A percentile compares a stretch with the other conserved stretches of the same genome.
These are phyloP conservation scores for Colletotrichum sp. DNA, from an alignment of 2,329 filamentous ascomycete genomes.

Conservation along the genomic window DNA sequence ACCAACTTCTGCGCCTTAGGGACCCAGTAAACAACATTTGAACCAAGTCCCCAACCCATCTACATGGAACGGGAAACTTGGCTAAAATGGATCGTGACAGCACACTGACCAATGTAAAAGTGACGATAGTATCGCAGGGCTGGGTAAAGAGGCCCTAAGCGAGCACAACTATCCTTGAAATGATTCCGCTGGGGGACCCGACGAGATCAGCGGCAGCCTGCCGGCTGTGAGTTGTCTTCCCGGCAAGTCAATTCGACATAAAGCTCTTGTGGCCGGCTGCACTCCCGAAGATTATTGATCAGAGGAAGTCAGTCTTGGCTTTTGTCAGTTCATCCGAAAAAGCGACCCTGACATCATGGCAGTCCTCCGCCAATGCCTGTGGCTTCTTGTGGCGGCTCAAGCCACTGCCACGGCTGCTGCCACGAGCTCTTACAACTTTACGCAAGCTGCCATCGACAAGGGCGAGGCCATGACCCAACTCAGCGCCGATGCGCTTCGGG, in stretches of 20 bases:
- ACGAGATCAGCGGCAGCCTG: neutral
- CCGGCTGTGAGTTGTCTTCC: neutral
- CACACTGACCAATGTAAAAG: neutral
- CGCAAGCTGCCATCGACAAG: neutral
- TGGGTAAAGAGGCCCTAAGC: neutral
- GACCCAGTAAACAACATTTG: neutral
- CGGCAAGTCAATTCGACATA: neutral
- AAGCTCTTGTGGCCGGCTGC: neutral
- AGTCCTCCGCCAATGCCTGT: neutral
- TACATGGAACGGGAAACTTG: slow-evolving; percentile 1
- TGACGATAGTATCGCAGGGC: neutral
- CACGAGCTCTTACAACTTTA: neutral
- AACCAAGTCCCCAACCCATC: neutral
- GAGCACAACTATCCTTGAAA: neutral
- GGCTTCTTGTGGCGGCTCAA: neutral
- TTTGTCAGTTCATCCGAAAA: neutral
- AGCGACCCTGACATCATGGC: neutral
- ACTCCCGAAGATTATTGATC: neutral
- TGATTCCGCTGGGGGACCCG: neutral
- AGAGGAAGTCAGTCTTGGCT: neutral
- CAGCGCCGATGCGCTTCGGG: neutral
- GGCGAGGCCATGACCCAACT: slow-evolving; percentile 2
- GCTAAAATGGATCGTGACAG: neutral
- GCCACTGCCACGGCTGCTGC: neutral
- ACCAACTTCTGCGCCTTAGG: neutral